Evolutionary conservation across 2,329 filamentous ascomycete genomes (phyloP), one percentile per base, ranked within the genome.

Genomic region (Talaromyces sp.): DNA sequence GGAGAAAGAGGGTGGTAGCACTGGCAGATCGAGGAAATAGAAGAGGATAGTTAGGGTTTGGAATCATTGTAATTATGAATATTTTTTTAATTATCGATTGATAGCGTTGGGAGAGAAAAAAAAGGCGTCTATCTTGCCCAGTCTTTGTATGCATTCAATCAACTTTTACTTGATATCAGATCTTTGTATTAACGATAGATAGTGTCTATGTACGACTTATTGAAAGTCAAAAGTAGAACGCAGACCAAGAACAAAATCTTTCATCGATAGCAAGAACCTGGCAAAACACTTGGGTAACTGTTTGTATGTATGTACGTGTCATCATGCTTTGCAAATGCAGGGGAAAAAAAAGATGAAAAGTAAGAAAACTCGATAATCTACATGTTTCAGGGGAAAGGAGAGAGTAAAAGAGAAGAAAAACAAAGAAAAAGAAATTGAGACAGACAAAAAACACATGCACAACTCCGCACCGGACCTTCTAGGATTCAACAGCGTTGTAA

Each of bases 1-100:
- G 38, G 65, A 64, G n/a, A 65, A 60, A 7, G 65, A 68, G 46
- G 51, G 43, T 38, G 35, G 6, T 38, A n/a, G 35, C 17, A 38
- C 5, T 38, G 19, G 31, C 19, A 49, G n/a, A 43, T 35, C 14
- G 4, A 43, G 55, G 51, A 58, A n/a, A 7, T 38, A 38, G 7
- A 38, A n/a, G 10, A 31, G 29, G 10, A 31, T 10, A 1, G 29
- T 31, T 31, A 10, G 26, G 29, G 29, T 31, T 31, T 31, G 29
- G 29, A 9, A 7, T 35, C 32, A 35, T 35, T 35, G 32, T 7
- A 35, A 17, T 35, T 17, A 17, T 17, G 13, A 2, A 4, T 32
- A 17, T 35, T 35, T 35, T n/a, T 14, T 38, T n/a, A n/a, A n/a
- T 38, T 38, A 38, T n/a, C 17, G n/a, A 38, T 38, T 38, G 14